Conservation (phyloP, 2,329 filamentous ascomycete genomes). For the Diaporthe ilicicola region DNA sequence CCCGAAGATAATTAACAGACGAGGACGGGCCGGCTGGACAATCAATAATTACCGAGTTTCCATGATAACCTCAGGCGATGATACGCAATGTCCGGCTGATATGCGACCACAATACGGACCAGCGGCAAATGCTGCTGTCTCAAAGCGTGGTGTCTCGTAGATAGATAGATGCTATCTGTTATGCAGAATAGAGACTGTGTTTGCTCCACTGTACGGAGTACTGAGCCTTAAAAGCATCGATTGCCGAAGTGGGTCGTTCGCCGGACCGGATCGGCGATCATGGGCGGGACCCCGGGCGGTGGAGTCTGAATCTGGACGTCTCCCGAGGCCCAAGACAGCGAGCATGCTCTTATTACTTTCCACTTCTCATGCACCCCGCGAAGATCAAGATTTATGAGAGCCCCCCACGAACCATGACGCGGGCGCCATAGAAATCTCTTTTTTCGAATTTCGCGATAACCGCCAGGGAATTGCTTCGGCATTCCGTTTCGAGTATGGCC, state of each 20-base stretch:
- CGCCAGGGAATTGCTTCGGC: neutral
- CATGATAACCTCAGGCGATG: neutral
- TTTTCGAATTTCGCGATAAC: constrained; percentile 3
- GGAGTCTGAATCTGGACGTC: neutral
- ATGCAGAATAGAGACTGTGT: neutral
- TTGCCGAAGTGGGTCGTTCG: constrained; percentile 5
- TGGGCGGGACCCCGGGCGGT: constrained; percentile 3
- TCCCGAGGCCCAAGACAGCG: neutral
- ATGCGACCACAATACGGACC: neutral
- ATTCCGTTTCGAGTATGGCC: neutral
- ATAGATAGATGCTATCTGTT: too few relatives aligned
- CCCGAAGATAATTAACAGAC: neutral
- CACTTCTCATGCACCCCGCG: constrained; percentile 23
- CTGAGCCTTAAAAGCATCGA: neutral
- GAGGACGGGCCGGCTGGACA: neutral
- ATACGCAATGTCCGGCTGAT: neutral
- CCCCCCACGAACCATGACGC: constrained; percentile 25
- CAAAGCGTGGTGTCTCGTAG: too few relatives aligned
- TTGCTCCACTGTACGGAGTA: neutral
- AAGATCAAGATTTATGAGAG: neutral
- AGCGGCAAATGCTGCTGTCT: neutral
- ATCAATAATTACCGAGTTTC: neutral
- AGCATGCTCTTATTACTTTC: neutral
- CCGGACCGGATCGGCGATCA: constrained; percentile 18
- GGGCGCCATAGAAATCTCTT: neutral